Evolutionary conservation across 2,329 filamentous ascomycete genomes (phyloP), one percentile per base, ranked within the genome.

Genomic region (Colletotrichum graminicola): DNA sequence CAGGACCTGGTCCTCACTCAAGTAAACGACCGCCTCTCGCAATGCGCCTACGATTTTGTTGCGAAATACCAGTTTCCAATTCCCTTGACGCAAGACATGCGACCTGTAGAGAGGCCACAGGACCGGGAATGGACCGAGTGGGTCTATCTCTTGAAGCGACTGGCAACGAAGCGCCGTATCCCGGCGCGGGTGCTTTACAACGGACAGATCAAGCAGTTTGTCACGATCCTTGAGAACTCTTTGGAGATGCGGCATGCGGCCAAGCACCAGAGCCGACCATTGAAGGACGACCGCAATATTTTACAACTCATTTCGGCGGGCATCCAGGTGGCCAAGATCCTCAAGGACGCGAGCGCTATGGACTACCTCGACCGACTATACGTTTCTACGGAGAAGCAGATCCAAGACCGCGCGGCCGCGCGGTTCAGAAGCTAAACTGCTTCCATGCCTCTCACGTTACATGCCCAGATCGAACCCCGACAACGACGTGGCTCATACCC

Each of bases 61-160:
- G 94, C 94, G 76, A 94, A 94, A 82, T 96, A 96, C 80, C 93
- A 95, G 81, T 97, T 97, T 79, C 94, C 94, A 16, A 94, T 97
- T 75, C 94, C 94, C 14, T 82, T 96, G 76, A 93, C 94, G 68
- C 89, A 92, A 80, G 93, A 95, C 80, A 94, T 94, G 88, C 89
- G 93, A 75, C 91, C 92, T 1, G 87, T 95, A 64, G 90, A 92
- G 79, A 85, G 90, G 56, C 90, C 93, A 41, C 90, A 91, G 77
- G 93, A 95, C 81, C 88, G 93, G 73, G 94, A 96, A 80, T 97
- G 94, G 94, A 95, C 93, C 56, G 94, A 97, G 82, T 97, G 94
- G 94, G 94, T 95, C 67, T 94, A 95, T 80, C 88, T 97, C 70
- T 86, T 97, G 75, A 96, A 96, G 83, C 88, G 93, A 61, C 87